Percentiles rank a stretch among this genome's conserved stretches.
These are phyloP conservation scores for Raffaelea ambrosiae DNA, from an alignment of 2,329 filamentous ascomycete species.

Conservation along the genomic window DNA sequence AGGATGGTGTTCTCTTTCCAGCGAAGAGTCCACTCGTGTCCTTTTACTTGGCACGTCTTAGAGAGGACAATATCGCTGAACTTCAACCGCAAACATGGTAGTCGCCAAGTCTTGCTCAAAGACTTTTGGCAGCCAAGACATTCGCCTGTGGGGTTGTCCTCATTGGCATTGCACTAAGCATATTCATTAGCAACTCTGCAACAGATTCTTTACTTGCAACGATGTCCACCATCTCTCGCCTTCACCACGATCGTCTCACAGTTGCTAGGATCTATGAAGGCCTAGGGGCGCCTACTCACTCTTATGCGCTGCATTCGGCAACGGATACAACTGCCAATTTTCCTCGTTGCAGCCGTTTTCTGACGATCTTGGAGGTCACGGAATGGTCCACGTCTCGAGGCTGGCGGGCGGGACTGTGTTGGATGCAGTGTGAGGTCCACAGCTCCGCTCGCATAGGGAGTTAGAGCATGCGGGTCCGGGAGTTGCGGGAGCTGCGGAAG, in stretches of 20 bases:
- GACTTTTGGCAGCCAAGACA: slow-evolving; percentile 48
- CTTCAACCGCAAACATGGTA: slow-evolving; percentile 53
- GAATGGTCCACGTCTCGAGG: slow-evolving; percentile 43
- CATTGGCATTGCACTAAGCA: slow-evolving; percentile 43
- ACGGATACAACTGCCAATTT: slow-evolving; percentile 50
- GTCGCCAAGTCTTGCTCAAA: slow-evolving; percentile 39
- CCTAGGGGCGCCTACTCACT: slow-evolving; percentile 27
- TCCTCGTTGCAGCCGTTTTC: slow-evolving; percentile 47
- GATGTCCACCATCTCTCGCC: too few relatives aligned
- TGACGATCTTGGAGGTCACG: slow-evolving; percentile 41
- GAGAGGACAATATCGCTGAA: slow-evolving; percentile 50
- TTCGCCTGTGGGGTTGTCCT: slow-evolving; percentile 33
- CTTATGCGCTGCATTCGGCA: slow-evolving; percentile 56
- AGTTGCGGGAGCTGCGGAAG: too few relatives aligned
- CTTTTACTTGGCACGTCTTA: slow-evolving; percentile 50
- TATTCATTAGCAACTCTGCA: not conserved
- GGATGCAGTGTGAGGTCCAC: slow-evolving; percentile 23
- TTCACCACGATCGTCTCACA: too few relatives aligned
- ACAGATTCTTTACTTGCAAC: not conserved
- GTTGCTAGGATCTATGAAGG: not conserved
- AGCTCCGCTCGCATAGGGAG: slow-evolving; percentile 4
- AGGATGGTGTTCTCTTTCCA: slow-evolving; percentile 45
- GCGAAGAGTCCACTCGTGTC: slow-evolving; percentile 49
- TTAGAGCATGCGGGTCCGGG: not conserved
- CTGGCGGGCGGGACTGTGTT: slow-evolving; percentile 18